These are phyloP conservation scores for Hypocreales sp. DNA, from an alignment of 2,329 filamentous ascomycete species.

Conservation along the genomic window DNA sequence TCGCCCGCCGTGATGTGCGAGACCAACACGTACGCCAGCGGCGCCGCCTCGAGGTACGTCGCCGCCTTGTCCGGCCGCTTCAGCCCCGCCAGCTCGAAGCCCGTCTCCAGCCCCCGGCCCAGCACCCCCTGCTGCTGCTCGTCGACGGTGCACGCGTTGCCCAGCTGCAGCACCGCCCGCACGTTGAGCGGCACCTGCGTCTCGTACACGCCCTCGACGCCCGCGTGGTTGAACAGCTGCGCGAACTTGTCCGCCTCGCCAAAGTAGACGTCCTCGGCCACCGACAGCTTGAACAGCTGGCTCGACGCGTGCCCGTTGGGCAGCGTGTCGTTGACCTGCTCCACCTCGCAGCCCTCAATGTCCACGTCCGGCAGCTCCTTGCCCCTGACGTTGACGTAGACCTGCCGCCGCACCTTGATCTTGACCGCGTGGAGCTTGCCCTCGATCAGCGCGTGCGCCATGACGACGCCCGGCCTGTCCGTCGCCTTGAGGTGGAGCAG, in stretches of 20 bases:
- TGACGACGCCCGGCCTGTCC: conserved; percentile 72
- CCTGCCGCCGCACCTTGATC: conserved; percentile 72
- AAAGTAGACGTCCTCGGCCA: conserved; percentile 78
- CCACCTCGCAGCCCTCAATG: conserved; percentile 70
- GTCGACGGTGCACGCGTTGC: conserved; percentile 86
- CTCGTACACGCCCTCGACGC: conserved; percentile 95
- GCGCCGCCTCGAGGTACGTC: conserved; percentile 59
- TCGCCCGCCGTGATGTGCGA: conserved; percentile 89
- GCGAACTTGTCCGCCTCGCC: conserved; percentile 72
- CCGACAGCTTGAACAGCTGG: conserved; percentile 85
- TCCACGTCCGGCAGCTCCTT: conserved; percentile 80
- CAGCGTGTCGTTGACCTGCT: conserved; percentile 85
- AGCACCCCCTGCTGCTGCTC: conserved; percentile 79
- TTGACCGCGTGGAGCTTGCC: conserved; percentile 80
- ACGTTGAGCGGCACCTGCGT: conserved; percentile 78
- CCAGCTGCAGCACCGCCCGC: conserved; percentile 75
- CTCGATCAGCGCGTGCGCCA: conserved; percentile 83
- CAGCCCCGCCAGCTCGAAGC: conserved; percentile 73
- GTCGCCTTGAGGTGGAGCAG: conserved; percentile 75
- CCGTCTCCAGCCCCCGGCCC: conserved; percentile 81
- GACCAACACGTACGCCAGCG: conserved; percentile 74
- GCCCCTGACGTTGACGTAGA: conserved; percentile 85
- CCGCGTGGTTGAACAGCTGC: conserved; percentile 75
- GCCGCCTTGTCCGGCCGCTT: conserved; percentile 47
- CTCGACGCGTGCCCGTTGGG: conserved; percentile 91